A percentile compares a stretch with the other conserved stretches of the same genome.
These are phyloP conservation scores for Aspergillus homomorphus DNA, from an alignment of 495 filamentous ascomycete species.

Conservation along the genomic window DNA sequence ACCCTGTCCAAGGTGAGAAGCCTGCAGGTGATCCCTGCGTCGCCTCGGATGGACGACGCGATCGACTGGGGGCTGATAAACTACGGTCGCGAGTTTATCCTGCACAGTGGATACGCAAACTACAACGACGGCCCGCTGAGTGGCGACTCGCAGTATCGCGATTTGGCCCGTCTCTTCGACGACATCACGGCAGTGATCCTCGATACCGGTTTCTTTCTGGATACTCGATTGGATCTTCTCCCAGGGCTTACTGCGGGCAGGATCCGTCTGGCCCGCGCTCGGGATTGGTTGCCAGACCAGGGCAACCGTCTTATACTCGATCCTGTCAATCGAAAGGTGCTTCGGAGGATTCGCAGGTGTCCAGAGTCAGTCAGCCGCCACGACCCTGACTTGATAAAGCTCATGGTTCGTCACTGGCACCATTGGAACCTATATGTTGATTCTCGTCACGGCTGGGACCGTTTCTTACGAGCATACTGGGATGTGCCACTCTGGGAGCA, in stretches of 20 bases:
- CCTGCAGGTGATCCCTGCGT: neutral
- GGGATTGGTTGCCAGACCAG: neutral
- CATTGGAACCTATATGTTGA: neutral
- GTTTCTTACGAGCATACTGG: neutral
- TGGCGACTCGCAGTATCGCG: neutral
- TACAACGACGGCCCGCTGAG: neutral
- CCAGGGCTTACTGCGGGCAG: neutral
- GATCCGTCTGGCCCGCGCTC: neutral
- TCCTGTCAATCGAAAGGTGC: neutral
- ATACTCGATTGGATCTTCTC: constrained; percentile 6
- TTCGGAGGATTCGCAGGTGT: neutral
- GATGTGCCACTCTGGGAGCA: no score
- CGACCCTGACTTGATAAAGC: neutral
- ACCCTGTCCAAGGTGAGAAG: neutral
- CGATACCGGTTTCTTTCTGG: constrained; percentile 11
- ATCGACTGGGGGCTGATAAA: constrained; percentile 7
- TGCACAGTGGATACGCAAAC: constrained; percentile 5
- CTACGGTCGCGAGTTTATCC: constrained; percentile 10
- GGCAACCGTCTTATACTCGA: neutral
- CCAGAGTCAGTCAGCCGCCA: neutral
- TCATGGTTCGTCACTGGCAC: neutral
- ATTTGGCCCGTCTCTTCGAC: neutral
- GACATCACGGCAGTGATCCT: constrained; percentile 2
- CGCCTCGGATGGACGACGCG: neutral
- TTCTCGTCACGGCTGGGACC: neutral